Base-by-base conservation (phyloP, 192 early-diverging fungal genomes). In the Rhizophagus sp. region DNA sequence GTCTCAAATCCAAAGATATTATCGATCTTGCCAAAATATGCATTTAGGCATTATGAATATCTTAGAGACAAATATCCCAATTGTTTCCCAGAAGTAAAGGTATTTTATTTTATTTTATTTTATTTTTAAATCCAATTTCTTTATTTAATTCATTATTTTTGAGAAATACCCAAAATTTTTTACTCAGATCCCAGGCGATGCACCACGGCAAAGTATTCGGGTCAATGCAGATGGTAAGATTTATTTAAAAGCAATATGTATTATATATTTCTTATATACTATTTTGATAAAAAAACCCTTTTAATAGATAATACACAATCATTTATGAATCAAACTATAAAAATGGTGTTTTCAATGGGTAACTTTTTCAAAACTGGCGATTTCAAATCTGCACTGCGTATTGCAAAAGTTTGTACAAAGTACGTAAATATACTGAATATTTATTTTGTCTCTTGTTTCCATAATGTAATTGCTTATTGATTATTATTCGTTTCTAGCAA, bases 1-100 rank as follows among this genome's bases (percentile, higher is more conserved):
- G 75, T 80, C 6, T 71, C 82, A 3, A 86, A 89, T 71, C 85
- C 89, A 7, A 78, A 73, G 12, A 87, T 91, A 4, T 80, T 95
- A 9, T 36, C 73, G 0, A 87, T 85, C 22, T 65, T 97, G 41
- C 96, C 96, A 17, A 86, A 92, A 52, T 96, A 92, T 82, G 82
- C 92, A 3, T 94, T 88, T 81, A 83, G 85, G 64, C 94, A 97
- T 81, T 88, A 93, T 41, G 85, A 88, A 13, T 97, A 96, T 75
- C 83, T 96, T 8, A 79, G 87, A 22, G 89, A 91, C 82, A 94
- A 92, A 82, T 95, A 90, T 73, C 89, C 91, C 7, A 78, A 85
- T 15, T 92, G 92, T 73, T 91, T 95, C 68, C 93, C 92, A 9
- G 87, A 89, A 39, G 67, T 88, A 36, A 79, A 84, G 22, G 88